phyloP scores from a whole-genome alignment of 2,329 filamentous ascomycete genomes.

The Microcera coccophila region DNA sequence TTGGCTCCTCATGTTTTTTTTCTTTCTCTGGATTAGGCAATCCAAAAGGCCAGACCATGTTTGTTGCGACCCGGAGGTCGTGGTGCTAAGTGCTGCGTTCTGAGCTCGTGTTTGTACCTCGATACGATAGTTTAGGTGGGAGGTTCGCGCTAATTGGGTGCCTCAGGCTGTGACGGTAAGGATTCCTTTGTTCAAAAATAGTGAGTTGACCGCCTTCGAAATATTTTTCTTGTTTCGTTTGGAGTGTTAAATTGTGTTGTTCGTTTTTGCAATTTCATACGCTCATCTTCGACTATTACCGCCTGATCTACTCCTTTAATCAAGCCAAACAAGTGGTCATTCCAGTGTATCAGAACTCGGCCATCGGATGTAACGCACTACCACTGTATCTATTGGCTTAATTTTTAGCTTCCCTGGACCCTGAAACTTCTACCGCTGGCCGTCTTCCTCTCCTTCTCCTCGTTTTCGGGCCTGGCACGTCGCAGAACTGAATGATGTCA shows the following conservation, averaged over 20 bases:
- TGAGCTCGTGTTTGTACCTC: conserved; percentile 7
- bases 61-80: conserved; percentile 26
- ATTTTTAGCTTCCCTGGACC: conserved; percentile 39
- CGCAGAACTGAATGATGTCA: conserved; percentile 67
- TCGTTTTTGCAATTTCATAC: conserved; percentile 21
- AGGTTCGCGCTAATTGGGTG: conserved; percentile 21
- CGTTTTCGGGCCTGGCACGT: conserved; percentile 87
- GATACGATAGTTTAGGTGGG: conserved; percentile 13
- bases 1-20: conserved; percentile 17
- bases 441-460: conserved; percentile 97
- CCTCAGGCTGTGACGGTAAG: conserved; percentile 14
- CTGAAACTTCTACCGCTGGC: conserved; percentile 93
- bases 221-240: too few species aligned
- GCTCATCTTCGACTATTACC: conserved; percentile 20
- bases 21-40: conserved; percentile 26
- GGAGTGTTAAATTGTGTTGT: too few species aligned
- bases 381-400: too few species aligned
- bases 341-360: too few species aligned
- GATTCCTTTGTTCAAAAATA: background rate
- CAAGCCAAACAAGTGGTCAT: too few species aligned
- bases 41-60: conserved; percentile 42
- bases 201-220: conserved; percentile 10
- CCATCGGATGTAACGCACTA: too few species aligned
- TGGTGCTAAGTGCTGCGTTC: background rate
- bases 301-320: conserved; percentile 3